Evolutionary conservation across 441 rosid genomes (phyloP).

Genomic region (Syzygium malaccense): DNA sequence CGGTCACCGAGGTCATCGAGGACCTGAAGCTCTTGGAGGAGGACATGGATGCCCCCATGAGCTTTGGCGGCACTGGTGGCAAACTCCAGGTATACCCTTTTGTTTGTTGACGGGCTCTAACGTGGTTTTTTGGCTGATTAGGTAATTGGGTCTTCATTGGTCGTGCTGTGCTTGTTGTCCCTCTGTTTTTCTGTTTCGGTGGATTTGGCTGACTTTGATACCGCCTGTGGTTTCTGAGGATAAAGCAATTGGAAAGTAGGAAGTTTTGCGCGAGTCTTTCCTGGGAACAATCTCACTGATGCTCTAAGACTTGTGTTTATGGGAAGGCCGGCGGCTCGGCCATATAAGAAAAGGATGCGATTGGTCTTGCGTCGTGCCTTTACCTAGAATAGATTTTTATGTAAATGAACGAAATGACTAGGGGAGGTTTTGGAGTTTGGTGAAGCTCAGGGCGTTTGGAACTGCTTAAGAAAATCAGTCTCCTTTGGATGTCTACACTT

Average conservation of each 20-base stretch:
- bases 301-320: neutral
- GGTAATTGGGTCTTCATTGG: neutral
- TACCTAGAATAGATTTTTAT: neutral
- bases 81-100: conserved; percentile 48
- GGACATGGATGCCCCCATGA: conserved; percentile 43
- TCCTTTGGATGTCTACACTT: neutral
- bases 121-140: neutral
- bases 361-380: neutral
- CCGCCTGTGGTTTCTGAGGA: neutral
- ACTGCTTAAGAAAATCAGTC: neutral
- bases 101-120: neutral
- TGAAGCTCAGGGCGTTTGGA: neutral
- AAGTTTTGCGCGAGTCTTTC: neutral
- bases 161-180: neutral
- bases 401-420: neutral
- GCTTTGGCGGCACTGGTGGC: conserved; percentile 76
- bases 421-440: neutral
- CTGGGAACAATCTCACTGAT: neutral
- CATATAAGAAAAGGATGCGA: neutral
- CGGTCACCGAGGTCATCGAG: conserved; percentile 50
- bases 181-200: neutral
- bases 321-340: neutral
- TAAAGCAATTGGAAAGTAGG: neutral
- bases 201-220: neutral
- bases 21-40: conserved; percentile 68